These are phyloP conservation scores for Rubia balearica DNA, from an alignment of 305 asterid genomes.

Conservation along the genomic window DNA sequence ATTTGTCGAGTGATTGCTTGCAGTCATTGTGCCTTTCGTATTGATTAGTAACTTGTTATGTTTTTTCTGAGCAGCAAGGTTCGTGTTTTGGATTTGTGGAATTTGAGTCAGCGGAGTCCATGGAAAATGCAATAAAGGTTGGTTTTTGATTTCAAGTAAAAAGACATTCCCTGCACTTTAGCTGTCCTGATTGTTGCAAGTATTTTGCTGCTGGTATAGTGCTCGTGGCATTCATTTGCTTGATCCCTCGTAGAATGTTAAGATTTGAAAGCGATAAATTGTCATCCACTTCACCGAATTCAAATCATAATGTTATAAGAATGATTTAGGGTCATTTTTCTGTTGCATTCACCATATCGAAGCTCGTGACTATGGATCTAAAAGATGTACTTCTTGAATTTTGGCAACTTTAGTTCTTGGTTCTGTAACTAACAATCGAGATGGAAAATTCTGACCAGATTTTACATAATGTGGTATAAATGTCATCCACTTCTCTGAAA, in stretches of 20 bases:
- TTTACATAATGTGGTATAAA: neutral
- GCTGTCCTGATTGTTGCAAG: conserved; percentile 8
- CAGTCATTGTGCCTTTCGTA: conserved; percentile 4
- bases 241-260: neutral
- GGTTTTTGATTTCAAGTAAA: neutral
- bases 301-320: neutral
- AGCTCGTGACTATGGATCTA: neutral
- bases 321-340: neutral
- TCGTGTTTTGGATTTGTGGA: conserved; percentile 90
- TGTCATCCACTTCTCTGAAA: neutral
- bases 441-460: neutral
- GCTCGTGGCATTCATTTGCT: neutral
- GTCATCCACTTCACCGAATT: neutral
- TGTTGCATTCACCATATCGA: neutral
- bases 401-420: neutral
- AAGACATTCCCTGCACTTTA: neutral
- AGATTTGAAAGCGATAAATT: neutral
- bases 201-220: neutral
- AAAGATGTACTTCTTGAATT: neutral
- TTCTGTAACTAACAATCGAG: too few relatives aligned
- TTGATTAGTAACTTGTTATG: conserved; percentile 7
- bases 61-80: conserved; percentile 55
- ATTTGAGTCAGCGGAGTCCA: conserved; percentile 59
- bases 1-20: conserved; percentile 9
- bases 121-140: conserved; percentile 80